A percentile compares a stretch with the other conserved stretches of the same genome.
Conservation (phyloP, 192 early-diverging fungal genomes). For the Coemansia sp. region DNA sequence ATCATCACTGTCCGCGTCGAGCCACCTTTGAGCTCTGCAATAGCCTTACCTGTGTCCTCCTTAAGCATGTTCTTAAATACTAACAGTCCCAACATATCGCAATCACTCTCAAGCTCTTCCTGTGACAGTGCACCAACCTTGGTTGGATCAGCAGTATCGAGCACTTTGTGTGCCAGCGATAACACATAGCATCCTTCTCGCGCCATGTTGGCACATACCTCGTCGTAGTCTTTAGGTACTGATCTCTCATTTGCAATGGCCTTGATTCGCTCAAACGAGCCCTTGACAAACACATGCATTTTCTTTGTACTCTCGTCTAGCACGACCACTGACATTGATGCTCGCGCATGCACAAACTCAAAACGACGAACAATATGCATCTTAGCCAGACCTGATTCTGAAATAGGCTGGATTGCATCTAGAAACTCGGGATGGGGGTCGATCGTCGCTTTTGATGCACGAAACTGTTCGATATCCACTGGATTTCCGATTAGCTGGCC, state of each 20-base stretch:
- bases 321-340: constrained; percentile 64
- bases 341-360: constrained; percentile 66
- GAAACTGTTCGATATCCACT: constrained; percentile 71
- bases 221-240: constrained; percentile 61
- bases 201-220: constrained; percentile 57
- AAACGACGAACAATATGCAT: constrained; percentile 58
- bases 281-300: constrained; percentile 62
- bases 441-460: constrained; percentile 36
- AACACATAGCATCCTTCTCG: constrained; percentile 75
- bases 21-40: constrained; percentile 67
- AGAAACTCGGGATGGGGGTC: constrained; percentile 36
- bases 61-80: constrained; percentile 80
- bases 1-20: constrained; percentile 78
- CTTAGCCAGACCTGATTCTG: constrained; percentile 2
- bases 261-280: constrained; percentile 69
- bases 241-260: constrained; percentile 52
- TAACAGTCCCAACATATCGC: constrained; percentile 61
- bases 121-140: constrained; percentile 47
- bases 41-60: constrained; percentile 66
- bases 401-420: constrained; percentile 47
- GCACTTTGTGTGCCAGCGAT: constrained; percentile 60
- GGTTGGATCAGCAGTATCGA: constrained; percentile 51
- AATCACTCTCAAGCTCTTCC: constrained; percentile 62
- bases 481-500: constrained; percentile 62
- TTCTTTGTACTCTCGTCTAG: constrained; percentile 45